Evolutionary conservation across 108 stramenopile genomes (phyloP), one percentile per base, ranked within the genome.

Genomic region (Licmophora abbreviata): DNA sequence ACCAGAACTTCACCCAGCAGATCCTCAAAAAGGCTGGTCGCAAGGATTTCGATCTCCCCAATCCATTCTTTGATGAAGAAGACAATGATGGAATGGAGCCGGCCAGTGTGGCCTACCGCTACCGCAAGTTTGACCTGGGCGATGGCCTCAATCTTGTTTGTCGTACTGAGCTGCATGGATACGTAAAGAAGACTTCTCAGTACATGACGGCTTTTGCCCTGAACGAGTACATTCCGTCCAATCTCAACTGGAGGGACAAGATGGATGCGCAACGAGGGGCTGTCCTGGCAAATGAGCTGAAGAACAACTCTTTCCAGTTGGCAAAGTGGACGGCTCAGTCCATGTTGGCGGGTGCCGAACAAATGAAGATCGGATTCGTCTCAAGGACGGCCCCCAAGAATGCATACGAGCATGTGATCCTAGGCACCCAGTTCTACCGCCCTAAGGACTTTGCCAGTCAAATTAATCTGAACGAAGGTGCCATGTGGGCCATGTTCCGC

Each of bases 1-100:
- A 96, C 58, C 96, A 99, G 58, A 97, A 96, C 64, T 99, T 97
- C 64, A 85, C 93, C 21, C 98, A 99, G 63, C 98, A 99, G 68
- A 88, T 93, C 22, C 63, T 99, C 44, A 76, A 88, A 34, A 22
- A 38, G 40, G 52, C 74, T 34, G 68, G 78, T 33, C 71, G 79
- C 42, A 85, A 88, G 52, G 60, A 64, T 29, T 73, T 92, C 63
- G 80, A 73, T 37, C 48, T 87, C 47, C 85, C 88, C n/a, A 94
- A 97, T 58, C 96, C 96, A 8, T 99, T 99, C 77, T 97, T 83
- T 67, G 96, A 96, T 64, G 89, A 88, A 59, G 96, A 97, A 17
- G 94, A 94, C 33, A 82, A 74, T 28, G 92, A 90, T 52, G 94
- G 86, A 35, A 92, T 88, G 76, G 92, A 93, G 64, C 95, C 95